Base-by-base conservation (phyloP, 2,329 filamentous ascomycete species). In the Alternaria infectoria region DNA sequence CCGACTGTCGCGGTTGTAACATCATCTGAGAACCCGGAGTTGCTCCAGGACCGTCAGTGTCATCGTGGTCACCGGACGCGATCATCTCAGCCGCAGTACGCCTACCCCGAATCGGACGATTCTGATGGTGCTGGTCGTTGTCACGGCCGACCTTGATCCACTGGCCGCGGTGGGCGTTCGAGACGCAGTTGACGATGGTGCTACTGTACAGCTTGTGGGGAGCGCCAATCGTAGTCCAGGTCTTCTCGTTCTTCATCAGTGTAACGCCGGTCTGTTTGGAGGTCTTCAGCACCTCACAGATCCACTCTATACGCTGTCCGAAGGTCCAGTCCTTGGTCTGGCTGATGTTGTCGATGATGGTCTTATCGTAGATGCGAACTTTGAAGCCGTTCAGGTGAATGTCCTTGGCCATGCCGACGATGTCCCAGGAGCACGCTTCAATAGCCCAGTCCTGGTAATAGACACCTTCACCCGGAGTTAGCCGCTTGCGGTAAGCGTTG, bases 171-270 rank as follows among this genome's bases (percentile, higher is more conserved):
- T 62, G 28, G 2, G 30, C 57, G n/a, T 68, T 68, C 4, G 66
- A 66, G 10, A 60, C 17, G 12, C 28, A 40, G 30, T 68, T 66
- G 46, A 55, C 49, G 9, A 64, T n/a, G 11, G 55, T 64, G 54
- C 54, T 60, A 12, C 44, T 52, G 40, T 62, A 62, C 17, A 68
- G 52, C 54, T 64, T 68, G n/a, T 68, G 66, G 9, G 66, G 66
- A 5, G 66, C 61, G 28, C 66, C 64, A 23, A 68, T 49, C 4
- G 56, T 57, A 9, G 51, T 57, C 64, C 61, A 65, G 11, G 36
- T 49, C 47, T 68, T 68, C 19, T 68, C 64, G 17, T 67, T 30
- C 44, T 67, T 68, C 66, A 68, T 65, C 17, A 68, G 44, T 26
- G 57, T 64, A 25, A 61, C 61, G n/a, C 61, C 61, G 3, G 50